phyloP scores from a whole-genome alignment of 2,329 filamentous ascomycete species.

The Pseudogymnoascus sp. region DNA sequence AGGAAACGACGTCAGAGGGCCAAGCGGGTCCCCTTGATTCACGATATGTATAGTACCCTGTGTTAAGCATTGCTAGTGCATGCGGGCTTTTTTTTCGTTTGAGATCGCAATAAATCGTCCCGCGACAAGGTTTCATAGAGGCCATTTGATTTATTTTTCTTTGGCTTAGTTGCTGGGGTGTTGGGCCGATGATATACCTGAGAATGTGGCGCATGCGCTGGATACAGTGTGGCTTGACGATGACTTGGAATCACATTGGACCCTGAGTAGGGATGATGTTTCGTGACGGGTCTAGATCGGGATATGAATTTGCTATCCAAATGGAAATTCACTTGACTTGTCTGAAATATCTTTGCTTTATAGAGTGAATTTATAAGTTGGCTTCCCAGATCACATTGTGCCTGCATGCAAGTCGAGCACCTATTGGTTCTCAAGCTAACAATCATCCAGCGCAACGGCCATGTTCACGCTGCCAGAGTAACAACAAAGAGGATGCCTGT shows the following conservation, averaged over 20 bases:
- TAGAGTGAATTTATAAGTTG: not conserved
- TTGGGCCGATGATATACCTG: not conserved
- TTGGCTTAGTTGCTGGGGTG: not conserved
- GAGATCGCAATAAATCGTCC: constrained; percentile 5
- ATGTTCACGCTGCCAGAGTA: constrained; percentile 68
- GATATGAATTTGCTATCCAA: not conserved
- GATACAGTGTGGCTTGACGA: not conserved
- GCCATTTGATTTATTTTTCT: not conserved
- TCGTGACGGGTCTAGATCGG: not conserved
- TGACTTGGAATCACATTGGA: not conserved
- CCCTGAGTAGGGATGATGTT: not conserved
- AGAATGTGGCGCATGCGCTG: not conserved
- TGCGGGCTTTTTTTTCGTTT: not conserved
- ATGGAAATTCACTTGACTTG: not conserved
- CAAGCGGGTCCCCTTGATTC: not conserved
- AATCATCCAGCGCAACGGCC: constrained; percentile 57
- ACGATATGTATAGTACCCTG: not conserved
- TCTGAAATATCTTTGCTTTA: not conserved
- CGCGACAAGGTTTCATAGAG: not conserved
- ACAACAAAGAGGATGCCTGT: constrained; percentile 73
- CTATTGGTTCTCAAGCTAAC: not conserved
- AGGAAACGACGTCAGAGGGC: not conserved
- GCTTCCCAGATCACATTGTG: not conserved
- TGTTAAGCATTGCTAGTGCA: constrained; percentile 7
- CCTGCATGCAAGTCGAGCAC: not conserved